Percentiles rank a stretch among this genome's conserved stretches.
These are phyloP conservation scores for Dysphania ambrosioides DNA, from an alignment of 148 eudicot species.

Conservation along the genomic window DNA sequence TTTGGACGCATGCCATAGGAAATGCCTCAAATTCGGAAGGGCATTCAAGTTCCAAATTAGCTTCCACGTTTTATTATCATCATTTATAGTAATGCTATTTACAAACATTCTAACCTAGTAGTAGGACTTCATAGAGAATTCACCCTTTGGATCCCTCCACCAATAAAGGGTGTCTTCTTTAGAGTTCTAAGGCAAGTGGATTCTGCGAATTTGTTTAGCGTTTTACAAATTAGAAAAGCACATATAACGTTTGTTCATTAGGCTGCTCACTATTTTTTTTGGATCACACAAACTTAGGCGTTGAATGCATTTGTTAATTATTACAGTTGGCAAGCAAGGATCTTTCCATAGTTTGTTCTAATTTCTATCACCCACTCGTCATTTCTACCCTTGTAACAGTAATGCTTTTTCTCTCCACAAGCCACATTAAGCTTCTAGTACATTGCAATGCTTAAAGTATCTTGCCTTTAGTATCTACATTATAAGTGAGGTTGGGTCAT, in stretches of 20 bases:
- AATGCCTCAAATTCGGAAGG: not conserved
- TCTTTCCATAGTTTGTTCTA: not conserved
- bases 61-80: not conserved
- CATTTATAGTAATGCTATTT: not conserved
- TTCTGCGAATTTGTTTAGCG: too few relatives aligned
- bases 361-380: not conserved
- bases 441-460: not conserved
- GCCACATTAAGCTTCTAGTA: not conserved
- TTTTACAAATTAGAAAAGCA: too few relatives aligned
- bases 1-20: too few relatives aligned
- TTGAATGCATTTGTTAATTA: accelerated
- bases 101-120: not conserved
- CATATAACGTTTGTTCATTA: too few relatives aligned
- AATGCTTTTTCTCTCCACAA: not conserved
- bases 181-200: too few relatives aligned
- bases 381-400: not conserved
- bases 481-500: not conserved
- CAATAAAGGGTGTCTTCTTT: too few relatives aligned
- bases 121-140: not conserved
- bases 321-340: not conserved
- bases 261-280: not conserved
- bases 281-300: not conserved
- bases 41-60: not conserved
- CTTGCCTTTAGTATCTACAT: not conserved
- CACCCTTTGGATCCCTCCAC: too few relatives aligned